phyloP scores from a whole-genome alignment of 1,139 yeast genomes.

The Kodamaea sp. region DNA sequence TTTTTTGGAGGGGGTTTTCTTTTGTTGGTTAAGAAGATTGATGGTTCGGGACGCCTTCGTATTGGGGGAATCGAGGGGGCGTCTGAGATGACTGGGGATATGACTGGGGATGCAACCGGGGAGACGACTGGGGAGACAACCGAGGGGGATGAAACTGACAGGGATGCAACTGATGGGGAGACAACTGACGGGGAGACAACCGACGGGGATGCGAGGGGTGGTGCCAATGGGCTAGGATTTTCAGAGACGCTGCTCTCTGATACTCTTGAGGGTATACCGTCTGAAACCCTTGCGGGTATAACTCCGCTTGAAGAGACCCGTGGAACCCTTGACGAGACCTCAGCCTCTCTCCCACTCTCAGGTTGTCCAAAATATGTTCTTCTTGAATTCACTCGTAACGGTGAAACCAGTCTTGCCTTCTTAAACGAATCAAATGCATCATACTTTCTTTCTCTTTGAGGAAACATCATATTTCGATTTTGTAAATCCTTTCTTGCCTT shows the following conservation, averaged over 20 bases:
- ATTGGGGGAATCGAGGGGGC: not conserved
- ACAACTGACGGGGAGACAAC: no score
- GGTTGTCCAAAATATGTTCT: slow-evolving; percentile 1
- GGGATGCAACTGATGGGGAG: no score
- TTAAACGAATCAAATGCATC: slow-evolving; percentile 28
- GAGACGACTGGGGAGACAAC: not conserved
- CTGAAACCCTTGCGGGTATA: not conserved
- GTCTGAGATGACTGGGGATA: slow-evolving; percentile 2
- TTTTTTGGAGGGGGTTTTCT: slow-evolving; percentile 10
- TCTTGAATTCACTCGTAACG: not conserved
- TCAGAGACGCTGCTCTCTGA: no score
- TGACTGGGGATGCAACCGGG: not conserved
- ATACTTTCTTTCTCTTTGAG: slow-evolving; percentile 14
- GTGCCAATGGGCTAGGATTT: no score
- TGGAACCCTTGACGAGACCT: no score
- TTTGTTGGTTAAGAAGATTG: slow-evolving; percentile 22
- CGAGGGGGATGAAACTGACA: not conserved
- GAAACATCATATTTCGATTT: slow-evolving; percentile 34
- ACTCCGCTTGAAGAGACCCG: not conserved
- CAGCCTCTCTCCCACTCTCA: no score
- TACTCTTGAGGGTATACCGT: no score
- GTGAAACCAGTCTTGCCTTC: not conserved
- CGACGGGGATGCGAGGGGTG: no score
- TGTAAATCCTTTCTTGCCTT: slow-evolving; percentile 35
- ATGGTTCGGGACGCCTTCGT: slow-evolving; percentile 14